phyloP scores from a whole-genome alignment of 78 protist species.

The Carpediemonas membranifera region DNA sequence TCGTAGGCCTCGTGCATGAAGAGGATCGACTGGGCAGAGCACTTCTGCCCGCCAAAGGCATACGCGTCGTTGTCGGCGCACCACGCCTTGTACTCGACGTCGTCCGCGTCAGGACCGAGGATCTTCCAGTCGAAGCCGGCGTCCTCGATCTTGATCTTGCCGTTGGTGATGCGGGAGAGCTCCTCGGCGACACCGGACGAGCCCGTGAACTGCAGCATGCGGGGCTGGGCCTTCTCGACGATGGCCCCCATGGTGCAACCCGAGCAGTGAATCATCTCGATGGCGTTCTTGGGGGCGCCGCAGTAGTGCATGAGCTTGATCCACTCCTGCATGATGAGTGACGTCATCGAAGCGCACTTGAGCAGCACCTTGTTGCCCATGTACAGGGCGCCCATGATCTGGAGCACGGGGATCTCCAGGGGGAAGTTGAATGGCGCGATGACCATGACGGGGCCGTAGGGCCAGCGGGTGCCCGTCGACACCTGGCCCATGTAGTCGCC shows the following conservation, averaged over 20 bases:
- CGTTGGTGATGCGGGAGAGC: slow-evolving; percentile 5
- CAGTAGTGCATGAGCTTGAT: slow-evolving; percentile 2
- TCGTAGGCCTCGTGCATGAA: slow-evolving; percentile 19
- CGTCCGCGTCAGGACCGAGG: slow-evolving; percentile 2
- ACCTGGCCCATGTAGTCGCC: slow-evolving; percentile 19
- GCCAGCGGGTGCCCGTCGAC: slow-evolving; percentile 13
- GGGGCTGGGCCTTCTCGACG: neutral
- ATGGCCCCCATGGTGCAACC: slow-evolving; percentile 10
- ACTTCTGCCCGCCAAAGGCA: slow-evolving; percentile 36
- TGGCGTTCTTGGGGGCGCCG: slow-evolving; percentile 20
- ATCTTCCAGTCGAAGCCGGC: slow-evolving; percentile 41
- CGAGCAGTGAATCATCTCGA: slow-evolving; percentile 15
- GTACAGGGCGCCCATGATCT: slow-evolving; percentile 22
- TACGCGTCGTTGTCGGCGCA: slow-evolving; percentile 33
- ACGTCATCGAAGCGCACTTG: slow-evolving; percentile 22
- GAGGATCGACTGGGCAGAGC: slow-evolving; percentile 40
- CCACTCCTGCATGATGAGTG: slow-evolving; percentile 29
- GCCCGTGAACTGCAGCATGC: slow-evolving; percentile 26
- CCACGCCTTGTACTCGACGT: slow-evolving; percentile 10
- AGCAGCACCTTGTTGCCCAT: slow-evolving; percentile 36
- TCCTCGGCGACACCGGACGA: slow-evolving; percentile 20
- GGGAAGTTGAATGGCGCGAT: slow-evolving; percentile 48
- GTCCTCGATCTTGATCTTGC: slow-evolving; percentile 11
- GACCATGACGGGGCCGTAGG: slow-evolving; percentile 20
- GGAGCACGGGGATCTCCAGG: slow-evolving; percentile 25